Evolutionary conservation across 305 asterid species (phyloP).

Genomic region (Solanum hybrid): DNA sequence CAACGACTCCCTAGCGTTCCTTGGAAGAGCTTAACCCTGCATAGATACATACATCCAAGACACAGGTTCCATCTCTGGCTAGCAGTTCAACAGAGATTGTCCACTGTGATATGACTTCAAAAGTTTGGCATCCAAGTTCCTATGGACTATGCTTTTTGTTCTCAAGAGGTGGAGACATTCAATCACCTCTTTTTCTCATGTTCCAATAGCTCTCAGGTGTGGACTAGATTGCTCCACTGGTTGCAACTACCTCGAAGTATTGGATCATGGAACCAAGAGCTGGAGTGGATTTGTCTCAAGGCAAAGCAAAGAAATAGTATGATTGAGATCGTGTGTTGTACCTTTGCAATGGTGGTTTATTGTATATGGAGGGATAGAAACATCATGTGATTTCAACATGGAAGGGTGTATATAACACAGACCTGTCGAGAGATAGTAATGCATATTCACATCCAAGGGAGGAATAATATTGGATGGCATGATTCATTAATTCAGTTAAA

Average conservation of each 20-base stretch:
- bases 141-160: background rate
- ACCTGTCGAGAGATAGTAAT: background rate
- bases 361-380: background rate
- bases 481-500: background rate
- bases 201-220: background rate
- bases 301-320: background rate
- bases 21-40: background rate
- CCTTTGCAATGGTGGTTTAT: background rate
- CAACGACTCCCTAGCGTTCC: background rate
- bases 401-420: background rate
- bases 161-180: background rate
- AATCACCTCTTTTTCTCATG: background rate
- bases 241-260: too few species aligned
- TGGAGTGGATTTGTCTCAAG: background rate
- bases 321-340: background rate
- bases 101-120: background rate
- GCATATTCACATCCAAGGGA: background rate
- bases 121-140: background rate
- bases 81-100: background rate
- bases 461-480: background rate
- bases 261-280: background rate
- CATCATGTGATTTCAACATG: background rate
- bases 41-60: background rate
- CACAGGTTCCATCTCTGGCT: background rate
- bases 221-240: background rate